Evolutionary conservation across 176 grass and related monocot species (phyloP).

Genomic region (Bolboschoenus planiculmis): DNA sequence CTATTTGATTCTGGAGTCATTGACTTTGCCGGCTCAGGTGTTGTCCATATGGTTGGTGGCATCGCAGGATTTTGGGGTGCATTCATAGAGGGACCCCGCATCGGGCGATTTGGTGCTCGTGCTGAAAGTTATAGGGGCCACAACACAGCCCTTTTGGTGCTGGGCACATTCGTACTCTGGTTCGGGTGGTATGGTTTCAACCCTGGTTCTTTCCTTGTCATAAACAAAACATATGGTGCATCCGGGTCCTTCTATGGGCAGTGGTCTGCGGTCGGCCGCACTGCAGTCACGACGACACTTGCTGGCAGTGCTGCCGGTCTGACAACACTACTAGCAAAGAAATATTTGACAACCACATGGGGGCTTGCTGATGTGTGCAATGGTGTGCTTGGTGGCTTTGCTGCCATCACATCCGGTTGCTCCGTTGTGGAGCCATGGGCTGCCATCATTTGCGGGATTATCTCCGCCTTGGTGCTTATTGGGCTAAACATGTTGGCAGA

Average conservation of each 20-base stretch:
- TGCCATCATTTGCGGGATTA: constrained; percentile 29
- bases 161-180: constrained; percentile 41
- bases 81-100: constrained; percentile 33
- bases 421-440: constrained; percentile 41
- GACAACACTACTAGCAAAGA: constrained; percentile 34
- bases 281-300: constrained; percentile 37
- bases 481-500: constrained; percentile 28
- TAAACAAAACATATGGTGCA: constrained; percentile 31
- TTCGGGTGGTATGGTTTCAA: constrained; percentile 50
- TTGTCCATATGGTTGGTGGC: constrained; percentile 37
- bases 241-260: constrained; percentile 34
- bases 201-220: constrained; percentile 34
- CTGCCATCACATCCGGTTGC: constrained; percentile 32
- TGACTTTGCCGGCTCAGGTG: constrained; percentile 40
- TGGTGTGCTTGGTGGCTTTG: constrained; percentile 39
- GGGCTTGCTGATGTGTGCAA: constrained; percentile 36
- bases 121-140: constrained; percentile 15
- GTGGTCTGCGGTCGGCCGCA: constrained; percentile 35
- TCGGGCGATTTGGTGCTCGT: constrained; percentile 18
- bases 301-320: constrained; percentile 28
- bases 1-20: constrained; percentile 37
- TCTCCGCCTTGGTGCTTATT: constrained; percentile 33
- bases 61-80: constrained; percentile 37
- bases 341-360: constrained; percentile 18
- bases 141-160: constrained; percentile 27